Base-by-base conservation (phyloP, 1,284 basidiomycete genomes). In the Wallemia ichthyophaga region DNA sequence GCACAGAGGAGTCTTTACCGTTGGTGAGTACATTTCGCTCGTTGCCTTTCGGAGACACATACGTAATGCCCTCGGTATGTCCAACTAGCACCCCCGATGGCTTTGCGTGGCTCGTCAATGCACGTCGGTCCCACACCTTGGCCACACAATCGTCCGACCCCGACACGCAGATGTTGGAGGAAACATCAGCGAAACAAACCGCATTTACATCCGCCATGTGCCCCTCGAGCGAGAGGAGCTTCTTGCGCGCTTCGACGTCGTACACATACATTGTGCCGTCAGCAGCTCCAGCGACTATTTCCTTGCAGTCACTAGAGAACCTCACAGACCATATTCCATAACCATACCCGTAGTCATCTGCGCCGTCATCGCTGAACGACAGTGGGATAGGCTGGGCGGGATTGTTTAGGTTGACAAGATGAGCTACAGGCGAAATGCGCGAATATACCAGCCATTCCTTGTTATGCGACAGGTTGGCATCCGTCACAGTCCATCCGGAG, bases 1-100 rank as follows among this genome's bases (percentile, higher is more conserved):
- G 80, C 59, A 87, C 73, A 1, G 84, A 80, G 67, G 96, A 92
- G 67, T 98, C 94, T 70, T 98, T 98, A 57, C 88, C 88, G 67
- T 98, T 98, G n/a, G 85, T 91, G 32, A 96, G 81, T 59, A 94
- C 75, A 68, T 98, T 96, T 60, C 92, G 78, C 5, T 91, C 92
- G 66, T 98, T 94, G 13, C 87, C 72, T 59, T 71, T 71, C 1
- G 70, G 67, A 27, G 64, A 62, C 23, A 72, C 68, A 55, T 65
- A 71, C 7, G 68, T 69, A 57, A 69, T 64, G 17, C 67, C 89
- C 67, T 95, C 89, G 0, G 89, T 95, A 61, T 96, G 92, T 0
- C 94, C 92, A 24, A 88, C 81, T 1, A 98, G 75, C 0, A 91
- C 83, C 25, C 92, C 92, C 0, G 88, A 87, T 1, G 92, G 87